Base-by-base conservation (phyloP, 495 filamentous ascomycete genomes). In the Hypoxylon subgilvum region DNA sequence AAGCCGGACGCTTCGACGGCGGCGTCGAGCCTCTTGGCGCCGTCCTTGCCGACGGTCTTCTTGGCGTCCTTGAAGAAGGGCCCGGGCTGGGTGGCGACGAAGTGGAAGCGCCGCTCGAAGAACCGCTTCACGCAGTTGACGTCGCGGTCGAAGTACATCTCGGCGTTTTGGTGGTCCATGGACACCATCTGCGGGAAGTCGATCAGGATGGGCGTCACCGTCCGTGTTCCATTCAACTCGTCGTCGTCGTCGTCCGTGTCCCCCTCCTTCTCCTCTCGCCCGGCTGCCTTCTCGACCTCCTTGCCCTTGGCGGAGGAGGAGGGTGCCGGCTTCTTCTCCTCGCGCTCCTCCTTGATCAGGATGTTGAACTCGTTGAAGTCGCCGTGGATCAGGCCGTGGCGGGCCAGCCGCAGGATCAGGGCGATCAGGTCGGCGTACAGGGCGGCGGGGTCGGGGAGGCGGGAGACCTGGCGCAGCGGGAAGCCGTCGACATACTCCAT, bases 341-440 rank as follows among this genome's bases (percentile, higher is more conserved):
- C 64, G 27, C 73, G 71, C 25, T 84, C 80, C 64, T 96, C 92
- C 60, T 91, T 86, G 72, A 97, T 86, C 14, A 99, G 79, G 52
- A 99, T 90, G 68, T 99, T 99, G 79, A 99, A 99, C 75, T 97
- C 95, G 76, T 99, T 99, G 77, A 96, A 97, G 70, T 99, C 94
- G 61, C 94, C 95, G 71, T 99, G 94, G 47, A 99, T 97, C 50
- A 99, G 75, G 6, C 94, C 95, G 64, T 88, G 86, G 22, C 82
- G 79, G n/a, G 94, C 94, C 18, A 99, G 81, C 42, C 84, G 79
- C 35, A 99, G 69, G 54, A 97, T 90, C 56, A 96, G 84, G 46
- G 86, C 82, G 71, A 99, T 95, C 46, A 99, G 76, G 45, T 96
- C 88, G 28, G 88, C 86, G 75, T 97, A 97, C 14, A 99, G 79